Percentiles rank a stretch among this genome's conserved stretches.
phyloP scores from a whole-genome alignment of 768 basidiomycete species.

The Lentinula aciculospora region DNA sequence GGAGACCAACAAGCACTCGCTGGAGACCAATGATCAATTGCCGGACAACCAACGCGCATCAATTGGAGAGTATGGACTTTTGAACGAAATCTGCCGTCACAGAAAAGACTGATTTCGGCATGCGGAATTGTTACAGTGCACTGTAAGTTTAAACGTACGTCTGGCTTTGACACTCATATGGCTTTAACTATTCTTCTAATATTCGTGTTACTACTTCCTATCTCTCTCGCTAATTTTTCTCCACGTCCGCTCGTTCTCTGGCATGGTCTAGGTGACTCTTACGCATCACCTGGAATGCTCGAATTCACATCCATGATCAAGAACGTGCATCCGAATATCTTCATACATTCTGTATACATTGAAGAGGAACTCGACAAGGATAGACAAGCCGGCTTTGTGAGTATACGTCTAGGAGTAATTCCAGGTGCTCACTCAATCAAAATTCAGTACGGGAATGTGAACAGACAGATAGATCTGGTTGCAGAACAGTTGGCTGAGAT shows the following conservation, averaged over 20 bases:
- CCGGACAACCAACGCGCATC: too few relatives aligned
- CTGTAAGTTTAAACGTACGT: too few relatives aligned
- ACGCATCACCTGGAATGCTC: conserved; percentile 68
- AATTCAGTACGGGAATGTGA: conserved; percentile 69
- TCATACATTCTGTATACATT: conserved; percentile 69
- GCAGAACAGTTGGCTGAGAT: conserved; percentile 59
- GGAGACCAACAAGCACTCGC: too few relatives aligned
- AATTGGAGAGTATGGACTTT: too few relatives aligned
- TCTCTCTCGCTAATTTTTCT: background rate
- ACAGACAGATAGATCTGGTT: conserved; percentile 62
- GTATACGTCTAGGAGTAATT: conserved; percentile 22
- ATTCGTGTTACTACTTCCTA: background rate
- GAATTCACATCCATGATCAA: conserved; percentile 56
- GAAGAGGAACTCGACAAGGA: conserved; percentile 59
- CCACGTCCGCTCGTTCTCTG: conserved; percentile 62
- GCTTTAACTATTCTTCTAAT: background rate
- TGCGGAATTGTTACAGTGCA: too few relatives aligned
- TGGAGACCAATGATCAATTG: too few relatives aligned
- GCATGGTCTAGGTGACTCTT: conserved; percentile 77
- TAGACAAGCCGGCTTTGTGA: conserved; percentile 64
- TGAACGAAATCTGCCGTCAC: too few relatives aligned
- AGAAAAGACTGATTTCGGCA: too few relatives aligned
- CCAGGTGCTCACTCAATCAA: conserved; percentile 3
- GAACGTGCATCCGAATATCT: conserved; percentile 67
- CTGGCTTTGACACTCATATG: too few relatives aligned